These are phyloP conservation scores for Saccharomyces hybrid DNA, from an alignment of 1,139 yeast genomes.

Conservation along the genomic window DNA sequence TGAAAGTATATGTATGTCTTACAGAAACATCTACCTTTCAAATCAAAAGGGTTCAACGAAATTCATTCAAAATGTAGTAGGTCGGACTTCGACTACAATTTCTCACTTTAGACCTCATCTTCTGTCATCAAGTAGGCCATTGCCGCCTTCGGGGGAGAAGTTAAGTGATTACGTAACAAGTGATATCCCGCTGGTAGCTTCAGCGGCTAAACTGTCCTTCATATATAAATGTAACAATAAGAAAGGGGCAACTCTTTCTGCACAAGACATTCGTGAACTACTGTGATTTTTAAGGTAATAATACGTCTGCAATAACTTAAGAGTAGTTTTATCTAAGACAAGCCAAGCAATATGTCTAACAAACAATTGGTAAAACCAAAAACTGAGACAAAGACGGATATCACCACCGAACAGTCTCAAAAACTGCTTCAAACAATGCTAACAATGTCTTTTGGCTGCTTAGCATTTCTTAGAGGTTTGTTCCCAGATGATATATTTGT, in stretches of 20 bases:
- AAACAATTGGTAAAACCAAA: slow-evolving; percentile 18
- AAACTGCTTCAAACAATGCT: slow-evolving; percentile 39
- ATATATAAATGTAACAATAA: neutral
- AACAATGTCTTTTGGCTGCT: slow-evolving; percentile 44
- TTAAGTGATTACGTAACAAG: neutral
- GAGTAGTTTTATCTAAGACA: slow-evolving; percentile 47
- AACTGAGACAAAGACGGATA: slow-evolving; percentile 17
- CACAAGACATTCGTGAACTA: neutral
- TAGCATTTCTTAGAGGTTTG: slow-evolving; percentile 45
- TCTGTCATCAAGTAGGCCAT: neutral
- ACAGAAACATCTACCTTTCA: too few relatives aligned
- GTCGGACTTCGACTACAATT: too few relatives aligned
- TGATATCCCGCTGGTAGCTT: neutral
- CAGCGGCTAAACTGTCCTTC: neutral
- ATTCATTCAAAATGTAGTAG: too few relatives aligned
- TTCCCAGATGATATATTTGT: slow-evolving; percentile 44
- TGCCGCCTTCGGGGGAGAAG: neutral
- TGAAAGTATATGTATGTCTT: too few relatives aligned
- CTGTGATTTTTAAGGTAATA: neutral
- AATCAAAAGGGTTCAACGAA: too few relatives aligned
- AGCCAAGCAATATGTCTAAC: slow-evolving; percentile 34
- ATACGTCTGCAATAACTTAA: neutral
- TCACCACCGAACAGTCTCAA: slow-evolving; percentile 34
- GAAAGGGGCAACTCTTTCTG: neutral
- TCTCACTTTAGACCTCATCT: too few relatives aligned